Evolutionary conservation across 352 stramenopile genomes (phyloP).

Genomic region (Pythium aphanidermatum): DNA sequence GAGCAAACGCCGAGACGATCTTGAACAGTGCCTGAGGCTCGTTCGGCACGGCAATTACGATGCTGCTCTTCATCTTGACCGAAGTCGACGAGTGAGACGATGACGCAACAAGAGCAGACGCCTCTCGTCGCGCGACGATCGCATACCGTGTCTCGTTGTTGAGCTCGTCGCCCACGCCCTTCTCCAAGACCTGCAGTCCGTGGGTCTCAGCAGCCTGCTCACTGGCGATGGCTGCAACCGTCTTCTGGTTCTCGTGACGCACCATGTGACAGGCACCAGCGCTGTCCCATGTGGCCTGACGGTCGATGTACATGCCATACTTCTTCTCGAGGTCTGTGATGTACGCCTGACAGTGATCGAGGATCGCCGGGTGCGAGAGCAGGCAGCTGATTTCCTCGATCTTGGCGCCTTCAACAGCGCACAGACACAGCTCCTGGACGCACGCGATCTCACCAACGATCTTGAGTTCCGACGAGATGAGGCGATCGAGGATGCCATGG

Average conservation of each 20-base stretch:
- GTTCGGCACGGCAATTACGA: conserved; percentile 66
- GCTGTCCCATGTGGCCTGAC: conserved; percentile 58
- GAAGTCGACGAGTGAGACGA: background rate
- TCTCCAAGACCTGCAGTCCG: conserved; percentile 47
- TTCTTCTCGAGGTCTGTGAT: conserved; percentile 58
- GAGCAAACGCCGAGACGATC: conserved; percentile 69
- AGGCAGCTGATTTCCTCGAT: conserved; percentile 46
- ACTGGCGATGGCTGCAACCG: conserved; percentile 56
- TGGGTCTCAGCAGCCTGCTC: conserved; percentile 50
- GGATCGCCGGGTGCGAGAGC: conserved; percentile 52
- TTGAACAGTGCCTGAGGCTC: conserved; percentile 70
- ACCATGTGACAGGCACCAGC: conserved; percentile 64
- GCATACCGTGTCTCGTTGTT: conserved; percentile 73
- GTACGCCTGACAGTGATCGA: conserved; percentile 62
- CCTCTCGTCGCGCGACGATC: conserved; percentile 56
- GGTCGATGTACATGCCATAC: conserved; percentile 45
- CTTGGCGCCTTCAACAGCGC: conserved; percentile 28
- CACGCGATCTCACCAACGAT: conserved; percentile 69
- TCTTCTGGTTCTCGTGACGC: conserved; percentile 35
- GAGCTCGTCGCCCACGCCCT: conserved; percentile 51
- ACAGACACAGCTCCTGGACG: conserved; percentile 62
- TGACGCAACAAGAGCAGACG: conserved; percentile 21
- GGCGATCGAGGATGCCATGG: conserved; percentile 57
- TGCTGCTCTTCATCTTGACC: conserved; percentile 51
- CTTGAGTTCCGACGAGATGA: conserved; percentile 59